Conservation (phyloP, 1,284 basidiomycete species). For the Ustilago loliicola region DNA sequence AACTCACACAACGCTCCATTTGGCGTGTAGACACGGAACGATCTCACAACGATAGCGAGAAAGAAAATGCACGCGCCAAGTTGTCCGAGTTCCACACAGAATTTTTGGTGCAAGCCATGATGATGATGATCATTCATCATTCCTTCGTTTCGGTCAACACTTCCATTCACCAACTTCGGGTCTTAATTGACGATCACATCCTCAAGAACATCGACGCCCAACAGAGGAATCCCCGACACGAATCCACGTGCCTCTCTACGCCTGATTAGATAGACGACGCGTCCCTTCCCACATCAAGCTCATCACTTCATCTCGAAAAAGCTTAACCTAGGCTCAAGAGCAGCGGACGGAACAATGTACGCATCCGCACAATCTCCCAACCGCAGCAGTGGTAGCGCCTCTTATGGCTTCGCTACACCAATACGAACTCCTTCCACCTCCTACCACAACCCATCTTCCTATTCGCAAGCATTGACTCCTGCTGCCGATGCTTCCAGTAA, state of each 20-base stretch:
- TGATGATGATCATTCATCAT: not conserved
- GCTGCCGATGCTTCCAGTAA: conserved; percentile 23
- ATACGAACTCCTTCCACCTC: conserved; percentile 32
- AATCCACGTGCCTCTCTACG: not conserved
- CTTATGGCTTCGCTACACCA: conserved; percentile 36
- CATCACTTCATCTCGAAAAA: not conserved
- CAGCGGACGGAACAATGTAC: not conserved
- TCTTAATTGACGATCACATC: not conserved
- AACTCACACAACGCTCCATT: not conserved
- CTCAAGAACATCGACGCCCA: not conserved
- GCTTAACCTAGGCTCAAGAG: not conserved
- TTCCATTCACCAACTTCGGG: not conserved
- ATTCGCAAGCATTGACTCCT: conserved; percentile 34
- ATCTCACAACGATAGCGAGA: not conserved
- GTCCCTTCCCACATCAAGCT: not conserved
- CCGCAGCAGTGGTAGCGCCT: not conserved
- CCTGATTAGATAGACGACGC: not conserved
- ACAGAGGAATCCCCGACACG: not conserved
- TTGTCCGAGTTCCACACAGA: not conserved
- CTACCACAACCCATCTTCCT: conserved; percentile 7
- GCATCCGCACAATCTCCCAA: conserved; percentile 1
- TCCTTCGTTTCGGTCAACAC: not conserved
- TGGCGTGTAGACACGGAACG: not conserved
- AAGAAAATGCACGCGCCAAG: conserved; percentile 8
- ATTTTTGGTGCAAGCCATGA: conserved; percentile 9